A percentile compares a stretch with the other conserved stretches of the same genome.
Conservation (phyloP, 2,329 filamentous ascomycete species). For the Blastomyces parvus region DNA sequence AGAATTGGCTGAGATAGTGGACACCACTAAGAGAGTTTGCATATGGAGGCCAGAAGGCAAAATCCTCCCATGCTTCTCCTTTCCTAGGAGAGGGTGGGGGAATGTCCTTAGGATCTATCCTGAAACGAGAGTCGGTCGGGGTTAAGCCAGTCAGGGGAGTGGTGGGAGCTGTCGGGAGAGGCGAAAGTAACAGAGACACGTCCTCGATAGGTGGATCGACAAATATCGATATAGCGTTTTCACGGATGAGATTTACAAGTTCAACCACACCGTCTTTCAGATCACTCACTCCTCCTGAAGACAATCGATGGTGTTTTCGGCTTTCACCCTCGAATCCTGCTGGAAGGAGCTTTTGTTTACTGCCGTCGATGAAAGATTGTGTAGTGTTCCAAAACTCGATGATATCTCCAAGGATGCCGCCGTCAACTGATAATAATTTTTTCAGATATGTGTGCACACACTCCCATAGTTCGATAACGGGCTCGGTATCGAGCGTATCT, state of each 20-base stretch:
- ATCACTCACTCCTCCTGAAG: conserved; percentile 58
- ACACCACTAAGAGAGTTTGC: conserved; percentile 89
- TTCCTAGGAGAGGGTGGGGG: conserved; percentile 66
- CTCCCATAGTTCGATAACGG: conserved; percentile 88
- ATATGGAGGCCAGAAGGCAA: conserved; percentile 92
- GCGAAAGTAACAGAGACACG: conserved; percentile 76
- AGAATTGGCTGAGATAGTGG: conserved; percentile 73
- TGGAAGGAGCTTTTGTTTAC: conserved; percentile 69
- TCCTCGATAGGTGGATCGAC: conserved; percentile 82
- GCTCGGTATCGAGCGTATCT: conserved; percentile 62
- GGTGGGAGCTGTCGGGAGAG: conserved; percentile 56
- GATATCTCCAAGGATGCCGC: conserved; percentile 78
- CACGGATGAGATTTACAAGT: conserved; percentile 71
- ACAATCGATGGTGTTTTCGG: conserved; percentile 68
- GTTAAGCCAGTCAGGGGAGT: conserved; percentile 52
- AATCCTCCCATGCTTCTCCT: conserved; percentile 83
- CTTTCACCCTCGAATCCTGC: conserved; percentile 74
- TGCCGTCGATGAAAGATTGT: conserved; percentile 80
- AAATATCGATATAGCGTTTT: conserved; percentile 73
- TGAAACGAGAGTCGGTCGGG: conserved; percentile 62
- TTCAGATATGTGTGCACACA: conserved; percentile 67
- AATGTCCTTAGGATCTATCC: conserved; percentile 65
- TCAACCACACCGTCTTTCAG: conserved; percentile 71
- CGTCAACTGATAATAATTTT: conserved; percentile 60
- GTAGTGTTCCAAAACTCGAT: conserved; percentile 91